Percentiles rank a stretch among this genome's conserved stretches.
Conservation (phyloP, 257 asterid genomes). For the Cruciata laevipes region DNA sequence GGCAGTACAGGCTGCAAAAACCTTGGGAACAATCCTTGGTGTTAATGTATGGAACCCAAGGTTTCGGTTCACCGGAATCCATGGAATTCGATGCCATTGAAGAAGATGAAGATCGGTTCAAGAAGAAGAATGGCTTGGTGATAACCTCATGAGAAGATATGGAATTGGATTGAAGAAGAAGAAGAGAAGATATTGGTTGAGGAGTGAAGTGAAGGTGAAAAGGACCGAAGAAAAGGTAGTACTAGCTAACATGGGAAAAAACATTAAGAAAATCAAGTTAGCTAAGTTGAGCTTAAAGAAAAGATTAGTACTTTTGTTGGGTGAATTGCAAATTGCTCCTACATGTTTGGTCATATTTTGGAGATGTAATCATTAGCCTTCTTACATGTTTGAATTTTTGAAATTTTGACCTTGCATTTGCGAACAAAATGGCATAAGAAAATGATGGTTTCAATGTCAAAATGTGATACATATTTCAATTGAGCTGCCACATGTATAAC, state of each 20-base stretch:
- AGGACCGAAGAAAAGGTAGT: background rate
- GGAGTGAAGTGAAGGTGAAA: constrained; percentile 18
- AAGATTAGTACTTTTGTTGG: background rate
- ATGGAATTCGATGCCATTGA: constrained; percentile 17
- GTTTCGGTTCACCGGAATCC: constrained; percentile 21
- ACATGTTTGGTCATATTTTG: background rate
- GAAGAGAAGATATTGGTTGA: constrained; percentile 5
- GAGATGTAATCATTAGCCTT: background rate
- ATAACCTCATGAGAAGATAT: background rate
- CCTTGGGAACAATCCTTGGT: constrained; percentile 48
- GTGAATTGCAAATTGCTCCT: background rate
- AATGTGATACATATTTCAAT: background rate
- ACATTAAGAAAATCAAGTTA: background rate
- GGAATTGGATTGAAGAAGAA: background rate
- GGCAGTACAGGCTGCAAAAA: constrained; percentile 45
- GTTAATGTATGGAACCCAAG: constrained; percentile 39
- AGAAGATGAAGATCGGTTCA: background rate
- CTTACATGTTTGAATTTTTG: too few species aligned
- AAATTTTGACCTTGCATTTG: background rate
- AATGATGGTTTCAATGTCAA: background rate
- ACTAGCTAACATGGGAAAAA: background rate
- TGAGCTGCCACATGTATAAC: background rate
- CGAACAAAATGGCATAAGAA: background rate
- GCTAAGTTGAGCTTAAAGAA: background rate
- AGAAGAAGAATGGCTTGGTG: background rate